A percentile compares a stretch with the other conserved stretches of the same genome.
phyloP scores from a whole-genome alignment of 2,329 filamentous ascomycete species.

The Trichoderma cornu-damae region DNA sequence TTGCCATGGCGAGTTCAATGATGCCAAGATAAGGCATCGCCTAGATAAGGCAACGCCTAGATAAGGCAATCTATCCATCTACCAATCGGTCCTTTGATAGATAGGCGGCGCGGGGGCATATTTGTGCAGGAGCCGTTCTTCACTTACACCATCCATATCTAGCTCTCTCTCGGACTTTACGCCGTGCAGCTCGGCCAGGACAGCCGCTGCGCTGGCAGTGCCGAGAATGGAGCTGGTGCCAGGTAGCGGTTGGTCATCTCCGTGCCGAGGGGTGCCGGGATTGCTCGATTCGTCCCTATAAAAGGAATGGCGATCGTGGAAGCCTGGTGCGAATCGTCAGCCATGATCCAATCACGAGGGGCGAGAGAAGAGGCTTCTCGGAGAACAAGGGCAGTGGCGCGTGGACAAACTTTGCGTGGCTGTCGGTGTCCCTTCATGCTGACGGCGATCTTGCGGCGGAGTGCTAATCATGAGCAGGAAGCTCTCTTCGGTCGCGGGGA shows the following conservation, averaged over 20 bases:
- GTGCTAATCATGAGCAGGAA: constrained; percentile 95
- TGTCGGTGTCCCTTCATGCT: constrained; percentile 34
- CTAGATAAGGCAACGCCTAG: background rate
- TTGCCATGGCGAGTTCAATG: constrained; percentile 11
- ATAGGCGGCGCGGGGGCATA: constrained; percentile 29
- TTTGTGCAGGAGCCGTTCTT: constrained; percentile 2
- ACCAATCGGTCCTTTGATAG: no score
- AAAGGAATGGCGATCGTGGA: constrained; percentile 48
- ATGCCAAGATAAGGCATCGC: constrained; percentile 7
- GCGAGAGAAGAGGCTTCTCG: constrained; percentile 9
- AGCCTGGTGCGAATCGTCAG: constrained; percentile 26
- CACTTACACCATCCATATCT: constrained; percentile 70
- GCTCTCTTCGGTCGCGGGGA: constrained; percentile 96
- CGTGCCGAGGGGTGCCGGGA: constrained; percentile 61
- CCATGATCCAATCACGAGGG: background rate
- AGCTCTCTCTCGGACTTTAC: constrained; percentile 71
- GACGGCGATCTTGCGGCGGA: constrained; percentile 67
- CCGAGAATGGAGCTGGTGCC: constrained; percentile 46
- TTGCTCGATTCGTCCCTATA: constrained; percentile 60
- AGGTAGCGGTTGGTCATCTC: constrained; percentile 57
- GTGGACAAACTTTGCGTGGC: constrained; percentile 31
- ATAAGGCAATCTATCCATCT: constrained; percentile 24
- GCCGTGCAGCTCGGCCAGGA: constrained; percentile 74
- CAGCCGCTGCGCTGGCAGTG: constrained; percentile 71
- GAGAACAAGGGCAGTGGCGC: background rate